These are phyloP conservation scores for Torrubiella hemipterigena DNA, from an alignment of 2,329 filamentous ascomycete genomes.

Conservation along the genomic window DNA sequence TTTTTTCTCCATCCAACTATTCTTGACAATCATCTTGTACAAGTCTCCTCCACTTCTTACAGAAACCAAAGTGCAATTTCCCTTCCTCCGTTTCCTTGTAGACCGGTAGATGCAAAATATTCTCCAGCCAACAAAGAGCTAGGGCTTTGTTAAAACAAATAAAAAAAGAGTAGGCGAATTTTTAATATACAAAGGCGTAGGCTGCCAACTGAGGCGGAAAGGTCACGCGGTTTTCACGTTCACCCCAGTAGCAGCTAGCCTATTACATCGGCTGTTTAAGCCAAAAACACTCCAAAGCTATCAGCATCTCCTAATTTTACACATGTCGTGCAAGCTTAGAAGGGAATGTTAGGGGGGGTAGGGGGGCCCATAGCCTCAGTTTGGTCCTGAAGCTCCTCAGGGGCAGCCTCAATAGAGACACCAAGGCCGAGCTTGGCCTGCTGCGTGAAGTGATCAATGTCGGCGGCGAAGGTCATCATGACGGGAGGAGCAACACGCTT, in stretches of 20 bases:
- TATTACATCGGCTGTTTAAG: background rate
- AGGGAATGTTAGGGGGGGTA: constrained; percentile 47
- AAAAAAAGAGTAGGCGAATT: constrained; percentile 4
- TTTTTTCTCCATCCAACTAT: too few relatives aligned
- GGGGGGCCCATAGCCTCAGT: constrained; percentile 50
- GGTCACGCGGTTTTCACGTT: constrained; percentile 2
- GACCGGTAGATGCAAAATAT: too few relatives aligned
- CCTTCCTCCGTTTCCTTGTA: too few relatives aligned
- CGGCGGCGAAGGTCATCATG: constrained; percentile 86
- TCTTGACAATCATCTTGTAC: too few relatives aligned
- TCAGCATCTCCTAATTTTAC: too few relatives aligned
- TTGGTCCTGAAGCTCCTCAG: constrained; percentile 79
- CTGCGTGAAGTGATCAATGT: constrained; percentile 95
- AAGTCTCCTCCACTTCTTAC: too few relatives aligned
- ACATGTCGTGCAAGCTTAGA: constrained; percentile 34
- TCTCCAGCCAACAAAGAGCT: background rate
- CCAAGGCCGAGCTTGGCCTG: constrained; percentile 89
- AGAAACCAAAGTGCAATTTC: too few relatives aligned
- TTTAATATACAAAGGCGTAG: constrained; percentile 7
- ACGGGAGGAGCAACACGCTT: constrained; percentile 92
- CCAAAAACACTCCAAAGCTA: too few relatives aligned
- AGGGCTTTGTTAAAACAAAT: background rate
- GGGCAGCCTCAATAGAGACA: constrained; percentile 77
- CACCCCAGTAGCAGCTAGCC: background rate
- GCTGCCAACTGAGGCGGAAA: background rate